A percentile compares a stretch with the other conserved stretches of the same genome.
Conservation (phyloP, 2,329 filamentous ascomycete genomes). For the Zymoseptoria crescenta region DNA sequence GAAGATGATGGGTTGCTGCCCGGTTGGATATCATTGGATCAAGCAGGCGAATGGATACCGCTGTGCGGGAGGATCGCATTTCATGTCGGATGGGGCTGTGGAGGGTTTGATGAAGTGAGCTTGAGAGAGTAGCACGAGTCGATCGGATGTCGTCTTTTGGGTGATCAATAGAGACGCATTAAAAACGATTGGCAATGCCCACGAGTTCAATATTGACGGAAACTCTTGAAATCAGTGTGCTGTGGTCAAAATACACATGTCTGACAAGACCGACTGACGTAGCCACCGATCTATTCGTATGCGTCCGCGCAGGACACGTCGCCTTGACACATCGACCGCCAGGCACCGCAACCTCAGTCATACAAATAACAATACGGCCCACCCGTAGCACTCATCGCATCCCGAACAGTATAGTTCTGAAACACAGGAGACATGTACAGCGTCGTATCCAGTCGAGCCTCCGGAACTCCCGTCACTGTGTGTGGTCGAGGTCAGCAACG, state of each 20-base stretch:
- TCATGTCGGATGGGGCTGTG: constrained; percentile 33
- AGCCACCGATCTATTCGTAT: no score
- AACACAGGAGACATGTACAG: constrained; percentile 8
- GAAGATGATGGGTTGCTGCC: constrained; percentile 48
- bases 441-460: constrained; percentile 1
- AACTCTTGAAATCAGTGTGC: no score
- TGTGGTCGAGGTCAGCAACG: neutral
- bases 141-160: no score
- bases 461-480: neutral
- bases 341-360: no score
- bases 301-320: no score
- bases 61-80: constrained; percentile 57
- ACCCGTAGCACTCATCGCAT: constrained; percentile 9
- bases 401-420: constrained; percentile 4
- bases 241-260: no score
- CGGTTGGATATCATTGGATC: constrained; percentile 53
- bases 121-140: neutral
- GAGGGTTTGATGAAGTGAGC: neutral
- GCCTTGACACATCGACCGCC: neutral
- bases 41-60: constrained; percentile 51
- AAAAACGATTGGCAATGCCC: no score
- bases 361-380: constrained; percentile 13
- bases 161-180: no score
- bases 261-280: no score
- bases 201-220: no score